Percentiles rank a stretch among this genome's conserved stretches.
Evolutionary conservation across 2,329 filamentous ascomycete species (phyloP).

Genomic region (Aspergillus sp.): DNA sequence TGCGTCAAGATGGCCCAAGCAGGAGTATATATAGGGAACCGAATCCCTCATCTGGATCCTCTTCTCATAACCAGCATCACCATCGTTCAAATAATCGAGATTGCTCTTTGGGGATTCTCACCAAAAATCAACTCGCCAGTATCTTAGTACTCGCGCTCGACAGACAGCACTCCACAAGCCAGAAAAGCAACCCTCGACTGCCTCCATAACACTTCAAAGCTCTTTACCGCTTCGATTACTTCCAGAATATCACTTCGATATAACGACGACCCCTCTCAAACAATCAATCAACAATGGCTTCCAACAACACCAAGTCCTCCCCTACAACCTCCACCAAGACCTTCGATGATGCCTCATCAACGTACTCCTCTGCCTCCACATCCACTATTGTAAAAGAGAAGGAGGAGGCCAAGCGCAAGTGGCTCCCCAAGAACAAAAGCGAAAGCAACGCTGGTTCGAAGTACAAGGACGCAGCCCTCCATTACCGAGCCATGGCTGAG

Average conservation of each 20-base stretch:
- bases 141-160: not conserved
- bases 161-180: not conserved
- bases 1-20: not conserved
- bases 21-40: slow-evolving; percentile 5
- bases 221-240: not conserved
- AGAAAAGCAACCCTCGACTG: not conserved
- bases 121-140: not conserved
- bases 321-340: slow-evolving; percentile 1
- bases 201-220: not conserved
- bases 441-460: not conserved
- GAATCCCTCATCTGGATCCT: not conserved
- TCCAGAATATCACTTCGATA: not conserved
- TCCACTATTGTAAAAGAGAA: slow-evolving; percentile 8
- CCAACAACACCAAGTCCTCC: not conserved
- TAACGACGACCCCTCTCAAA: not conserved
- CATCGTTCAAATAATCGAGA: not conserved
- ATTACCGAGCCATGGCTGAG: slow-evolving; percentile 7
- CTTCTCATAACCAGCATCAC: slow-evolving; percentile 1
- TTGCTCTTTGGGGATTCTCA: not conserved
- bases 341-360: slow-evolving; percentile 8
- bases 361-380: not conserved
- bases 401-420: slow-evolving; percentile 4
- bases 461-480: slow-evolving; percentile 5
- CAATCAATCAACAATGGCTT: slow-evolving; percentile 3
- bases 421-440: slow-evolving; percentile 3